Evolutionary conservation across 495 filamentous ascomycete species (phyloP), one percentile per base, ranked within the genome.

Genomic region (Amniculicola lignicola): DNA sequence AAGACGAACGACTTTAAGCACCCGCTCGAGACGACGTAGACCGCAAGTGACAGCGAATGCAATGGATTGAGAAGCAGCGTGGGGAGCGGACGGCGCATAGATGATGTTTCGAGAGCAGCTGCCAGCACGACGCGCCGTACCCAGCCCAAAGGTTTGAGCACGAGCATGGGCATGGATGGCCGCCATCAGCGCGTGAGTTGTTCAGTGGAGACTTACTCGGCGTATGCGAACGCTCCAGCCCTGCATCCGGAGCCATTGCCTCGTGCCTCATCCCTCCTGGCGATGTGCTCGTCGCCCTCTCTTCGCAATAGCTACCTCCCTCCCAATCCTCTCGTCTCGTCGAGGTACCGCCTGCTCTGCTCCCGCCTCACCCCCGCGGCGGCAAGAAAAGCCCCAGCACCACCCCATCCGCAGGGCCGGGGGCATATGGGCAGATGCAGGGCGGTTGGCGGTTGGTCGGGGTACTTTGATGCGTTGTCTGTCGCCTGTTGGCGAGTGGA

Each of bases 381-480:
- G 54, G 45, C 45, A 57, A 51, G 54, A 57, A 57, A 57, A 38
- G 54, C n/a, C n/a, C n/a, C n/a, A n/a, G 54, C 41, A 45, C 18
- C 24, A 14, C 27, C 12, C 29, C 23, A 15, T 14, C 7, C 27
- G 16, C 25, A 14, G 37, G 45, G 43, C 29, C 7, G 29, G 9
- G 29, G 29, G 37, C 37, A 40, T 18, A 19, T 9, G 10, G 37
- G 37, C 16, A 18, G 37, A 40, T 19, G 29, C 37, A 18, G 16
- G 16, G 37, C 37, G 19, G 6, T 40, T 40, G 45, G 45, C 37
- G 7, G 3, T n/a, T n/a, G n/a, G n/a, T n/a, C n/a, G n/a, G n/a
- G n/a, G n/a, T n/a, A n/a, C n/a, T n/a, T 57, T 57, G 54, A 59
- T 59, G 55, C 48, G 55, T 59, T 59, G 55, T 59, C 48, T 21